Base-by-base conservation (phyloP, 768 basidiomycete species). In the Trametes villosa region DNA sequence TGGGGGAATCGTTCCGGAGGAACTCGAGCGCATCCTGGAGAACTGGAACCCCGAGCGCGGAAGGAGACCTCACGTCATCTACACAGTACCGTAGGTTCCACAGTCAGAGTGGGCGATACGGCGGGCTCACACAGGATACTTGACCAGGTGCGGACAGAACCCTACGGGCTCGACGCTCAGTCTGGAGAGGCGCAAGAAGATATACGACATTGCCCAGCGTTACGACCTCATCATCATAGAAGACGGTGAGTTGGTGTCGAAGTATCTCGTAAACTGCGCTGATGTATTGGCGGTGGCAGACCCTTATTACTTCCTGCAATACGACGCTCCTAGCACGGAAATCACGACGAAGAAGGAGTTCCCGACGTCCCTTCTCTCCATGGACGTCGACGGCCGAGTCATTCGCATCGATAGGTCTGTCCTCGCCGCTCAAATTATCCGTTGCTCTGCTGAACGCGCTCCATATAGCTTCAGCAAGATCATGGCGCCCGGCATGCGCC, bases 181-280 rank as follows among this genome's bases (percentile, higher is more conserved):
- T 40, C 53, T 72, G 0, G 77, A 81, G 58, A 74, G 83, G 46
- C 76, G 81, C 41, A 75, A 72, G 38, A 69, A 73, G 51, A 83
- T 84, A 41, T 84, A 84, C 68, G 72, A 71, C 38, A 72, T 84
- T 20, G 75, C 76, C 6, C 77, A 76, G 30, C 73, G 80, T 41
- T 82, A 77, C 68, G 83, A 84, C 53, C 64, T 84, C 12, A 72
- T 83, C 57, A 84, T 83, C 66, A 74, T 79, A 18, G 82, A 81
- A 63, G 79, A 79, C 58, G 77, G 69, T 69, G 17, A 45, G 67
- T 46, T 17, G 18, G 11, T 20, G 4, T 20, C 26, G 17, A 17
- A 2, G 7, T 13, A 22, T 22, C 44, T 7, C 12, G 11, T 12
- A 13, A 7, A 11, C 24, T 45, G 13, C 3, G 26, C 46, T 48